phyloP scores from a whole-genome alignment of 176 grass and related monocot species.

The Musa acuminata region DNA sequence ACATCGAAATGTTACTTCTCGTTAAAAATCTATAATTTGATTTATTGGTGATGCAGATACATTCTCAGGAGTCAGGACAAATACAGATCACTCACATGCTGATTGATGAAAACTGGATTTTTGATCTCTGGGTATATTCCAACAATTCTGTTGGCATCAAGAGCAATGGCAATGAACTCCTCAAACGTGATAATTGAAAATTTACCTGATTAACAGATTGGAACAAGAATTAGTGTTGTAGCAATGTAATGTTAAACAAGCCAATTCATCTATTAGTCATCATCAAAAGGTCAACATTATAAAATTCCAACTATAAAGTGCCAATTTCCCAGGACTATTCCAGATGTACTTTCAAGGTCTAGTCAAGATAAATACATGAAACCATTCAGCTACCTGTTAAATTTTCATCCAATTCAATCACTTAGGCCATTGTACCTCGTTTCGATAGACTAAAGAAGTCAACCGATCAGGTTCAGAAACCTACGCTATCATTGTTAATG shows the following conservation, averaged over 20 bases:
- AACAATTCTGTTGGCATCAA: constrained; percentile 71
- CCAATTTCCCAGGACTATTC: neutral
- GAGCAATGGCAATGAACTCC: constrained; percentile 79
- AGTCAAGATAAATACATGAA: no score
- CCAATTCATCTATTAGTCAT: no score
- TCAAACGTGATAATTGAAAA: constrained; percentile 91
- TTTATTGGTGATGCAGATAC: neutral
- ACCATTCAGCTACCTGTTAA: no score
- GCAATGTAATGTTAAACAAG: neutral
- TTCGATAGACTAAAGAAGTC: no score
- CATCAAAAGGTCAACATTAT: neutral
- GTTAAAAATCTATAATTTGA: neutral
- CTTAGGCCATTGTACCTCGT: no score
- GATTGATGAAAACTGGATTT: constrained; percentile 92
- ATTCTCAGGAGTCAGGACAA: neutral
- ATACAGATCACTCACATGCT: constrained; percentile 48
- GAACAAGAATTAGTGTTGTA: constrained; percentile 10
- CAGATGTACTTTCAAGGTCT: no score
- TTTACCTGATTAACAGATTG: constrained; percentile 31
- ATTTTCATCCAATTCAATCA: no score
- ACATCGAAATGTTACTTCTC: no score
- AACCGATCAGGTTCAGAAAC: no score
- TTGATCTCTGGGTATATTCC: constrained; percentile 98
- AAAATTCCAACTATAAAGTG: neutral
- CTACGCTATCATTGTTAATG: no score